Percentiles rank a stretch among this genome's conserved stretches.
Evolutionary conservation across 1,139 yeast genomes (phyloP).

Genomic region (Yamadazyma sp.): DNA sequence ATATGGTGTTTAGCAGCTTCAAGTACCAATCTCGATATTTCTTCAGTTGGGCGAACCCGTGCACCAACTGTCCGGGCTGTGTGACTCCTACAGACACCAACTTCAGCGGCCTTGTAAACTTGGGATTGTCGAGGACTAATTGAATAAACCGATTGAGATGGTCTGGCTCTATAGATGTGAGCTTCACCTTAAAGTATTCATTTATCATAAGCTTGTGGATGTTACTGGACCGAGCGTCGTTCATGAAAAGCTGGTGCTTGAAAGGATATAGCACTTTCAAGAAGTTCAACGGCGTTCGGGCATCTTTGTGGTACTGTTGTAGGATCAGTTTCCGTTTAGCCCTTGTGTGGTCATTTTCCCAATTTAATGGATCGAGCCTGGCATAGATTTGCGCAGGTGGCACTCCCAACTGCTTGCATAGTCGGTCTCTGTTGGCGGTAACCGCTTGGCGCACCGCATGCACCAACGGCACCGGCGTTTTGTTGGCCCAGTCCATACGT

Average conservation of each 20-base stretch:
- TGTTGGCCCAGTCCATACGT: conserved; percentile 3
- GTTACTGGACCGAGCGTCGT: neutral
- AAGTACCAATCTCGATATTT: conserved; percentile 20
- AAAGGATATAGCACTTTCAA: conserved; percentile 8
- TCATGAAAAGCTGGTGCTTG: conserved; percentile 7
- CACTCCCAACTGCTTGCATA: conserved; percentile 3
- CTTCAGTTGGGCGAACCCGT: conserved; percentile 18
- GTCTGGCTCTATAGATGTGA: conserved; percentile 17
- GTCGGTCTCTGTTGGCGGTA: neutral
- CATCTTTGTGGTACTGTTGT: neutral
- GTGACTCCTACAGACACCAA: too few relatives aligned
- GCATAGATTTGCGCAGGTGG: neutral
- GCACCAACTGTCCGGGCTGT: conserved; percentile 6
- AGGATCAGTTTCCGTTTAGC: conserved; percentile 1
- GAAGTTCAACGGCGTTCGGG: conserved; percentile 8
- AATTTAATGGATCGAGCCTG: conserved; percentile 2
- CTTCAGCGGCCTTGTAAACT: conserved; percentile 11
- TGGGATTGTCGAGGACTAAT: conserved; percentile 20
- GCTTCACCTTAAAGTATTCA: conserved; percentile 6
- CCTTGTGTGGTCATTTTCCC: conserved; percentile 3
- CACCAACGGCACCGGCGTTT: conserved; percentile 4
- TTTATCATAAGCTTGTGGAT: conserved; percentile 1
- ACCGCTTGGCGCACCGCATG: conserved; percentile 6
- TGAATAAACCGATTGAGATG: conserved; percentile 41
- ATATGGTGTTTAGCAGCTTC: conserved; percentile 21